Evolutionary conservation across 495 filamentous ascomycete species (phyloP), one percentile per base, ranked within the genome.

Genomic region (Talaromyces ruber): DNA sequence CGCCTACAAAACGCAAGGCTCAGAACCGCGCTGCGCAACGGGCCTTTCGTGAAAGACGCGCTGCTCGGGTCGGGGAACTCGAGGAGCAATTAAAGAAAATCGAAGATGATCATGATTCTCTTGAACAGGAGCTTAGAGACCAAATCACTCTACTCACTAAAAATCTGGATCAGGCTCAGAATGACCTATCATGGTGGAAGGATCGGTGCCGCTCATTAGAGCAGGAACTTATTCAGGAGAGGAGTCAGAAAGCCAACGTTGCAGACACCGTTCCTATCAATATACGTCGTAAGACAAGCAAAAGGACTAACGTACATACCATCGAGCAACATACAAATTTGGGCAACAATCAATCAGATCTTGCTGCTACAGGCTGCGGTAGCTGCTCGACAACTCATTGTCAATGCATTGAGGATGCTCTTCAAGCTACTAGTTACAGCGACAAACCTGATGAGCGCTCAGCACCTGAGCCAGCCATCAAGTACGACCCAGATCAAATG

Each of bases 21-120:
- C 93, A 97, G 70, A 97, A 97, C 72, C 82, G 93, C 45, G 90
- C 89, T n/a, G 92, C 93, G 14, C 93, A 97, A 75, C 80, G 92
- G 62, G 90, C 90, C 2, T 96, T 96, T 69, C 82, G 93, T n/a
- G 93, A 97, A 71, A 78, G 92, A 34, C 79, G 91, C 62, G 91
- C 91, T 2, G 89, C 90, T 12, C 87, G 88, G 24, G 91, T 95
- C 4, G 89, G 88, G 50, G 92, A 95, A 71, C 79, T 95, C 24
- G 92, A 95, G 71, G 90, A 95, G 63, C 85, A 91, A 68, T 81
- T 94, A 25, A 89, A 90, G 52, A 81, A 88, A 45, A 78, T 81
- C 45, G 81, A 85, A 63, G 75, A 81, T 53, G 78, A 80, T 14
- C 73, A 83, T 60, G 75, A 77, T n/a, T 67, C 69, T 18, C 76